phyloP scores from a whole-genome alignment of 108 stramenopile species.

The Fragilaria crotonensis region DNA sequence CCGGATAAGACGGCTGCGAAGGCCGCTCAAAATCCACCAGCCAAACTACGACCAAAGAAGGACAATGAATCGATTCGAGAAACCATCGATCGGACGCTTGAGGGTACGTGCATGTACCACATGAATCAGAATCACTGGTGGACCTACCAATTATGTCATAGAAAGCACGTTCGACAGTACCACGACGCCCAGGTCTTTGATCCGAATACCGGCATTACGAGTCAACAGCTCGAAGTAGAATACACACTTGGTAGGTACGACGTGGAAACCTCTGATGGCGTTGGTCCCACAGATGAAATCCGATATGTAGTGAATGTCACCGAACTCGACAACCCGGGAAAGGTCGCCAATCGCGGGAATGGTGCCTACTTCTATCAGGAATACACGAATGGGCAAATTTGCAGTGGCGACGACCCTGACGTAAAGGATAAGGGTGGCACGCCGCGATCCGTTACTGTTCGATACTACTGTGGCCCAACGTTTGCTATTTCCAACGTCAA shows the following conservation, averaged over 20 bases:
- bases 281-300: slow-evolving; percentile 52
- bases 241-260: slow-evolving; percentile 57
- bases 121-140: slow-evolving; percentile 20
- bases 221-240: slow-evolving; percentile 29
- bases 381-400: slow-evolving; percentile 62
- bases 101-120: slow-evolving; percentile 2
- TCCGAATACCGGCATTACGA: slow-evolving; percentile 20
- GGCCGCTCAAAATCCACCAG: neutral
- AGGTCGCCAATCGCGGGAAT: slow-evolving; percentile 39
- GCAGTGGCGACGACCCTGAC: slow-evolving; percentile 48
- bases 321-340: slow-evolving; percentile 22
- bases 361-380: slow-evolving; percentile 67
- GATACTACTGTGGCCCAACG: slow-evolving; percentile 58
- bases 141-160: slow-evolving; percentile 75
- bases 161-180: slow-evolving; percentile 50
- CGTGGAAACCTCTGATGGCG: slow-evolving; percentile 13
- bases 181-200: slow-evolving; percentile 51
- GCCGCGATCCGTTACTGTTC: slow-evolving; percentile 63
- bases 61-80: slow-evolving; percentile 47
- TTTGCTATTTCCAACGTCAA: slow-evolving; percentile 52
- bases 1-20: neutral
- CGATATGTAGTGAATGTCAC: slow-evolving; percentile 65
- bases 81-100: slow-evolving; percentile 37
- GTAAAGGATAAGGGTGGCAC: slow-evolving; percentile 61
- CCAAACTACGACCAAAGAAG: slow-evolving; percentile 9